Conservation (phyloP, 23 red algal genomes). For the Pyropia haitanensis region DNA sequence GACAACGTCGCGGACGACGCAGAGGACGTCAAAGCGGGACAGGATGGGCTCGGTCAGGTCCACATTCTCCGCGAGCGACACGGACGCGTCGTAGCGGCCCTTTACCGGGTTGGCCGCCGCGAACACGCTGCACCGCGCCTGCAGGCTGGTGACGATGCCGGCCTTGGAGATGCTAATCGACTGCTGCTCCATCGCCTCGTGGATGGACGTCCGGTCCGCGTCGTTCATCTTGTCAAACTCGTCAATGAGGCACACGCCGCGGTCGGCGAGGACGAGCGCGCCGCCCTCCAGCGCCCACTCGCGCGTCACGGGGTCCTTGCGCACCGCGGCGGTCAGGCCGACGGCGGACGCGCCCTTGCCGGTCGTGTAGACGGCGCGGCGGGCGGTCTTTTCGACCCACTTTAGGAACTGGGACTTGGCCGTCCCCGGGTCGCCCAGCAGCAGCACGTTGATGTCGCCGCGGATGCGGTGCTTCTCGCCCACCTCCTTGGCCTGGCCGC, state of each 20-base stretch:
- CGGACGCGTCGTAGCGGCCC: constrained; percentile 86
- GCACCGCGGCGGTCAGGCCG: constrained; percentile 92
- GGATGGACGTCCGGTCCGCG: constrained; percentile 95
- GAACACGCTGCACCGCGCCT: constrained; percentile 92
- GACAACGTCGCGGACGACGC: constrained; percentile 83
- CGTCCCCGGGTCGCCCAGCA: constrained; percentile 95
- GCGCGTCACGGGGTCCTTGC: constrained; percentile 80
- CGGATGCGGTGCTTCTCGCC: constrained; percentile 91
- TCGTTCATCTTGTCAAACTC: constrained; percentile 99
- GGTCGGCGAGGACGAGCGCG: constrained; percentile 89
- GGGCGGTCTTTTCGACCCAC: constrained; percentile 92
- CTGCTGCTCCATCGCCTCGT: constrained; percentile 99
- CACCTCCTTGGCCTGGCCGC: constrained; percentile 90
- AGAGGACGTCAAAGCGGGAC: constrained; percentile 97
- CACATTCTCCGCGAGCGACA: constrained; percentile 94
- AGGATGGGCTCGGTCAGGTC: constrained; percentile 97
- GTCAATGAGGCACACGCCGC: constrained; percentile 95
- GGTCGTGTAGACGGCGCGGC: constrained; percentile 91
- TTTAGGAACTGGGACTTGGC: constrained; percentile 99
- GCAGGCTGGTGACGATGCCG: constrained; percentile 95
- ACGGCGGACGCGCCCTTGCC: constrained; percentile 99
- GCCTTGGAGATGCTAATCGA: constrained; percentile 96
- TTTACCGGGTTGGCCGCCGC: constrained; percentile 97
- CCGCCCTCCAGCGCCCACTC: constrained; percentile 99
- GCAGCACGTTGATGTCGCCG: constrained; percentile 92